Evolutionary conservation across 768 basidiomycete species (phyloP), one percentile per base, ranked within the genome.

Genomic region (Multifurca ochricompacta): DNA sequence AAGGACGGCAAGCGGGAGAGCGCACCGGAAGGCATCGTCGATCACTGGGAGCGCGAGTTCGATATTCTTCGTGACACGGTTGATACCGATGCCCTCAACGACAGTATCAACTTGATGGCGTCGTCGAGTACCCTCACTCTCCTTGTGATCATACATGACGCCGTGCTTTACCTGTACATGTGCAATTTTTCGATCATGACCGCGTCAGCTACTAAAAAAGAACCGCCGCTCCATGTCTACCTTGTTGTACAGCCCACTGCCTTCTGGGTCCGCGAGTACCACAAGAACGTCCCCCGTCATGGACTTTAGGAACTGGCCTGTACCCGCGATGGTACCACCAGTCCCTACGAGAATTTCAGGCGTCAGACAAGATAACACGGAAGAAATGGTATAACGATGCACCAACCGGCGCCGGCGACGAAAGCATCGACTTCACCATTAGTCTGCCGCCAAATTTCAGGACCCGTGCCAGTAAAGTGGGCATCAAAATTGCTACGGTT

Each of bases 91-190:
- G 54, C 90, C 89, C 70, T 91, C 90, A n/a, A 96, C 91, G 16
- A 96, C 82, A 0, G 93, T 95, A 64, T 98, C 95, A 13, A 97
- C 91, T 68, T 95, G 93, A 66, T 95, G 90, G 54, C 95, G 74
- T 63, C 96, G 71, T 64, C 90, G 92, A 8, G 85, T 95, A 5
- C 96, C 95, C 70, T 99, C 95, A 36, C 82, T 83, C 72, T 99
- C 95, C 59, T 79, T 89, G n/a, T 70, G 74, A 65, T 95, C 89
- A 64, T 85, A 99, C 93, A 99, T 91, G 6, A 97, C 96, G 4
- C 91, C 92, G 60, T 84, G 79, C 70, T 89, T 91, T 49, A 96
- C 80, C 85, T 88, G 45, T 0, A 4, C 18, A 34, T 4, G 8
- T 10, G 14, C 16, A 28, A n/a, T n/a, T 45, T 21, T 37, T 47